A percentile compares a stretch with the other conserved stretches of the same genome.
phyloP scores from a whole-genome alignment of 257 asterid species.

The Petrea volubilis region DNA sequence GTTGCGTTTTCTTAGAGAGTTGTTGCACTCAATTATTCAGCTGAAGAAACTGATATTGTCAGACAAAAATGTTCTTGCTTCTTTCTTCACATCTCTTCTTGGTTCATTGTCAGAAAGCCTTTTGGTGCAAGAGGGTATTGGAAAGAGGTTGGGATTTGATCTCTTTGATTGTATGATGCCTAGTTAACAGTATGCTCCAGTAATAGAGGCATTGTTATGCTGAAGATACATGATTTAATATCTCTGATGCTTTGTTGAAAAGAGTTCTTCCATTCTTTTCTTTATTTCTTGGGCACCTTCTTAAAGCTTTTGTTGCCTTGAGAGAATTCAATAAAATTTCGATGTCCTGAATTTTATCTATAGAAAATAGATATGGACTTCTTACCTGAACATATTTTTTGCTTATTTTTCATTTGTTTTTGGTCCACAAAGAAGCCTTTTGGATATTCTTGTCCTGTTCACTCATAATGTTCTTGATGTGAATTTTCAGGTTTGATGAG shows the following conservation, averaged over 20 bases:
- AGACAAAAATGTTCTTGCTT: constrained; percentile 61
- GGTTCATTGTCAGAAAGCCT: constrained; percentile 58
- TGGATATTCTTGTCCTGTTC: not conserved
- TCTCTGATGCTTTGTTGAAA: not conserved
- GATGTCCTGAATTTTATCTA: not conserved
- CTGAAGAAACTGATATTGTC: constrained; percentile 76
- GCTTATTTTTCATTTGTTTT: not conserved
- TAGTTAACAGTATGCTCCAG: not conserved
- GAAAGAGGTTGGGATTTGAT: constrained; percentile 52
- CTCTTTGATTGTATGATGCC: constrained; percentile 4
- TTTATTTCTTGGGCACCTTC: not conserved
- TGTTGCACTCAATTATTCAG: constrained; percentile 59
- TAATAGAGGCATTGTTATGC: not conserved
- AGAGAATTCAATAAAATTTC: not conserved
- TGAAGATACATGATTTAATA: constrained; percentile 2
- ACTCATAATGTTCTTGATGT: constrained; percentile 13
- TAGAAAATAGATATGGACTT: not conserved
- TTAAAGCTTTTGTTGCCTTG: not conserved
- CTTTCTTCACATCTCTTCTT: constrained; percentile 68
- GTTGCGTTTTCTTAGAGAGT: constrained; percentile 66
- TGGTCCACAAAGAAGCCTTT: not conserved
- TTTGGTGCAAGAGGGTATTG: constrained; percentile 55
- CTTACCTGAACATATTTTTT: not conserved
- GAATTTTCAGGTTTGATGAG: constrained; percentile 64
- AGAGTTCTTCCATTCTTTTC: not conserved